Percentiles rank a stretch among this genome's conserved stretches.
Conservation (phyloP, 2,329 filamentous ascomycete species). For the Fusarium sp. region DNA sequence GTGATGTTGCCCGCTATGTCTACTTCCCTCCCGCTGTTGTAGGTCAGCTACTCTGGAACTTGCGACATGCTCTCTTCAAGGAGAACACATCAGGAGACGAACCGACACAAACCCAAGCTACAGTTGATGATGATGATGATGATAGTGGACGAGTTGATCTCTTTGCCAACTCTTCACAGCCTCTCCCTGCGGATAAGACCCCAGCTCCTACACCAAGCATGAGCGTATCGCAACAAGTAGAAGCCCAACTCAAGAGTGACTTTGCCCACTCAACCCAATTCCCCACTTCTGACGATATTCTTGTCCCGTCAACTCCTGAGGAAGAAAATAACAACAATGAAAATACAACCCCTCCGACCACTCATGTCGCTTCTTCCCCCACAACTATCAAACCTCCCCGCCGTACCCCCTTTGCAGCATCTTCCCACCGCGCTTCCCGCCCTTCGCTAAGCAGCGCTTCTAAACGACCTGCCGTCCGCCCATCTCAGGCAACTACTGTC, state of each 20-base stretch:
- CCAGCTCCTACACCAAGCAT: conserved; percentile 44
- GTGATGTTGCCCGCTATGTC: conserved; percentile 62
- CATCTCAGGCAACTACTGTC: conserved; percentile 55
- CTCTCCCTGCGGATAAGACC: conserved; percentile 10
- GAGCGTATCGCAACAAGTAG: conserved; percentile 65
- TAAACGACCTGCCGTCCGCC: conserved; percentile 33
- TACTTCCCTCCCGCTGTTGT: conserved; percentile 69
- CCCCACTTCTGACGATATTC: conserved; percentile 48
- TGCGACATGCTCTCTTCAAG: conserved; percentile 63
- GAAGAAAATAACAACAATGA: conserved; percentile 18
- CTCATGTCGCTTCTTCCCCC: conserved; percentile 22
- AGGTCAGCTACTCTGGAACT: conserved; percentile 68
- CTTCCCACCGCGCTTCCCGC: conserved; percentile 38
- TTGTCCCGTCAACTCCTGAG: conserved; percentile 53
- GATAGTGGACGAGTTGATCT: conserved; percentile 38
- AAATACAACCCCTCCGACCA: conserved; percentile 28
- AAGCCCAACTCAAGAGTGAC: conserved; percentile 63
- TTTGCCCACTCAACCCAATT: conserved; percentile 55
- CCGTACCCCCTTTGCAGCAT: conserved; percentile 19
- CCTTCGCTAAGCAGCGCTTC: conserved; percentile 26
- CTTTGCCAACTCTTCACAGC: conserved; percentile 38
- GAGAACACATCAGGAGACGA: conserved; percentile 45
- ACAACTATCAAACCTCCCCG: conserved; percentile 36
- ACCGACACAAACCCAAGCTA: conserved; percentile 18
- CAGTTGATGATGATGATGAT: conserved; percentile 22